phyloP scores from a whole-genome alignment of 805 yeast species.

The Saccharomycodes ludwigii region DNA sequence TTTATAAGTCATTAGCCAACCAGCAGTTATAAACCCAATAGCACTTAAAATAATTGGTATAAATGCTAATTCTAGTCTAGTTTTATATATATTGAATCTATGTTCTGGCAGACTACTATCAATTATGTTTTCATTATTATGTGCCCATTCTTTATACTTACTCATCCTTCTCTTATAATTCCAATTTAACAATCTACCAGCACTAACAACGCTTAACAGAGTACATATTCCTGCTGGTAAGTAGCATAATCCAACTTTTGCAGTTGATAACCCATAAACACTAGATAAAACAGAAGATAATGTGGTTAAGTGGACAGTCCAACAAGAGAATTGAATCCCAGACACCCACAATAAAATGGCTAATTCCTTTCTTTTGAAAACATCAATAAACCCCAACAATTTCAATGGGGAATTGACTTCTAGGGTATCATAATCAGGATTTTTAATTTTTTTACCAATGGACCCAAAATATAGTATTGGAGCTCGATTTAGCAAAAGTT shows the following conservation, averaged over 20 bases:
- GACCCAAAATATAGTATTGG: constrained; percentile 27
- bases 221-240: constrained; percentile 66
- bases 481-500: constrained; percentile 27
- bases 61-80: constrained; percentile 38
- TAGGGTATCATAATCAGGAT: constrained; percentile 22
- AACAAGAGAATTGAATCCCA: constrained; percentile 52
- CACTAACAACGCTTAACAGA: constrained; percentile 41
- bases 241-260: constrained; percentile 58
- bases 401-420: constrained; percentile 12
- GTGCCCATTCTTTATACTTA: constrained; percentile 15
- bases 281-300: constrained; percentile 40
- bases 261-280: constrained; percentile 37
- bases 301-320: constrained; percentile 61
- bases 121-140: constrained; percentile 12
- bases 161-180: constrained; percentile 19
- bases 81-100: constrained; percentile 41
- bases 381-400: constrained; percentile 28
- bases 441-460: constrained; percentile 13
- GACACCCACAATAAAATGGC: constrained; percentile 39
- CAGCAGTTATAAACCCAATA: constrained; percentile 38
- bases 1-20: constrained; percentile 54
- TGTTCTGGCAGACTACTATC: constrained; percentile 14
- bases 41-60: constrained; percentile 31
- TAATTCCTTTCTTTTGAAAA: constrained; percentile 33
- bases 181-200: constrained; percentile 47